Conservation (phyloP, 176 grass and related monocot species). For the Triticum turgidum region DNA sequence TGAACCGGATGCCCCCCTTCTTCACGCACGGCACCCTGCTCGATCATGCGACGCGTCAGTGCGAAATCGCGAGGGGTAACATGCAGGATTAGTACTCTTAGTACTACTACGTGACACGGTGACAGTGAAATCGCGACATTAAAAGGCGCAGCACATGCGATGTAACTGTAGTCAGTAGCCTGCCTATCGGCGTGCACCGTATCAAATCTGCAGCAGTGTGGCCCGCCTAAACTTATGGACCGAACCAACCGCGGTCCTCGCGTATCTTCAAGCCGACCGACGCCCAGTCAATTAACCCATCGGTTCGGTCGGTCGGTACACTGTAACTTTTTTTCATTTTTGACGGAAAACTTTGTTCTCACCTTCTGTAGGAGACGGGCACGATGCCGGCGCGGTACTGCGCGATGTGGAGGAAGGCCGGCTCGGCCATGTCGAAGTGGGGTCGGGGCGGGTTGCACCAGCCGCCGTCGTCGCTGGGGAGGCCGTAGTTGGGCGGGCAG, state of each 20-base stretch:
- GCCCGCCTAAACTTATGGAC: constrained; percentile 22
- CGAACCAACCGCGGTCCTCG: neutral
- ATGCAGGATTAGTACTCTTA: neutral
- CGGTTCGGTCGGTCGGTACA: neutral
- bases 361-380: constrained; percentile 61
- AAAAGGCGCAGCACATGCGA: constrained; percentile 13
- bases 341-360: neutral
- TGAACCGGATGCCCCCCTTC: constrained; percentile 63
- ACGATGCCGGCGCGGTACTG: constrained; percentile 77
- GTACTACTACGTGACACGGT: neutral
- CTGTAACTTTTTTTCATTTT: no score
- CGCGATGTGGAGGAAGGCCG: constrained; percentile 68
- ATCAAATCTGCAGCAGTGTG: constrained; percentile 28
- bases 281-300: neutral
- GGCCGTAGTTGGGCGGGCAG: constrained; percentile 68
- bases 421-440: constrained; percentile 79
- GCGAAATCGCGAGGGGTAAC: neutral
- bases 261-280: constrained; percentile 13
- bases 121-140: neutral
- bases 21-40: constrained; percentile 56
- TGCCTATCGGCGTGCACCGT: constrained; percentile 8
- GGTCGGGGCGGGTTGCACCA: constrained; percentile 74
- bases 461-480: constrained; percentile 65
- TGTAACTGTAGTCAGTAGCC: neutral
- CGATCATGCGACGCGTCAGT: neutral